Percentiles rank a stretch among this genome's conserved stretches.
phyloP scores from a whole-genome alignment of 257 asterid genomes.

The Misopates orontium region DNA sequence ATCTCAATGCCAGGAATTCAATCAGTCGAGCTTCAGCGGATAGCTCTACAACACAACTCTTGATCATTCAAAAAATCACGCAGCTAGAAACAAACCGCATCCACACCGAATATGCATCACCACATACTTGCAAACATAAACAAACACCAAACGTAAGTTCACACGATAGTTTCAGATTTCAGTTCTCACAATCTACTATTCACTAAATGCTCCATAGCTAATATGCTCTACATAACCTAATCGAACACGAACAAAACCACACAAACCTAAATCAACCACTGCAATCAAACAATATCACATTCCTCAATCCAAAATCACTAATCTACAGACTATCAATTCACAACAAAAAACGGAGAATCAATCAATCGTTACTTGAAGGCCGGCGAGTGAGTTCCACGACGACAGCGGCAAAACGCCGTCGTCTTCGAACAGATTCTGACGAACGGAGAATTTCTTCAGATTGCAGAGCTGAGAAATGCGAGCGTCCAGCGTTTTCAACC shows the following conservation, averaged over 20 bases:
- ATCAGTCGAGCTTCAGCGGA: not conserved
- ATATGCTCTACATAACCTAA: not conserved
- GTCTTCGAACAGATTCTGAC: conserved; percentile 79
- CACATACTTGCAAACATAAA: not conserved
- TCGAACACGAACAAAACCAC: not conserved
- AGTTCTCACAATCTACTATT: no score
- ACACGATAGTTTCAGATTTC: no score
- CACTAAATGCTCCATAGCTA: not conserved
- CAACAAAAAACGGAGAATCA: not conserved
- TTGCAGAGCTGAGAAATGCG: conserved; percentile 70
- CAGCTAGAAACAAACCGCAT: not conserved
- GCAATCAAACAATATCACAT: not conserved
- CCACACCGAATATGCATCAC: not conserved
- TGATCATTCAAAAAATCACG: conserved; percentile 13
- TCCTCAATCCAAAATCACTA: no score
- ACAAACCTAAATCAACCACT: not conserved
- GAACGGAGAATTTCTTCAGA: conserved; percentile 86
- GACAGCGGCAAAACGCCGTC: conserved; percentile 66
- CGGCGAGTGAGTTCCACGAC: conserved; percentile 61
- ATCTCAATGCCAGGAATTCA: conserved; percentile 5
- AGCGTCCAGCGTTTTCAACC: conserved; percentile 76
- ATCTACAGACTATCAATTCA: not conserved
- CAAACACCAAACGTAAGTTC: conserved; percentile 1
- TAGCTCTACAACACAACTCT: conserved; percentile 10
- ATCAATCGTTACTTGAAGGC: conserved; percentile 53